Evolutionary conservation across 805 yeast species (phyloP).

Genomic region (Myxozyma kluyveri): DNA sequence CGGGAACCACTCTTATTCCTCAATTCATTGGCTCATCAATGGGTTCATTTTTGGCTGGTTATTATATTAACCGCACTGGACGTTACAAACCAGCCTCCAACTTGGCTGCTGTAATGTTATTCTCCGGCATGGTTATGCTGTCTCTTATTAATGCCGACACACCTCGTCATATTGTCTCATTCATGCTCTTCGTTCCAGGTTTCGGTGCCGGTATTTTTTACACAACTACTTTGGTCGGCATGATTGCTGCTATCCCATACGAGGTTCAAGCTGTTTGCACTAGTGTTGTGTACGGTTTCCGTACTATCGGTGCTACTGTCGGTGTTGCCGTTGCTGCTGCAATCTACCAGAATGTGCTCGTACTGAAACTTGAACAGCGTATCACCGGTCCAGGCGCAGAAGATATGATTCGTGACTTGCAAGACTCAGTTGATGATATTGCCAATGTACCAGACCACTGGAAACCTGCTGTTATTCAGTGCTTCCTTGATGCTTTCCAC

Average conservation of each 20-base stretch:
- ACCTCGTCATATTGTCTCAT: slow-evolving; percentile 38
- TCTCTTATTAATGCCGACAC: slow-evolving; percentile 27
- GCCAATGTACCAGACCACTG: slow-evolving; percentile 15
- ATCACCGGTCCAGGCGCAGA: slow-evolving; percentile 28
- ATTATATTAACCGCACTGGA: slow-evolving; percentile 65
- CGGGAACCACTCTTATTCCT: slow-evolving; percentile 49
- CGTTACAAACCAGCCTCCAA: slow-evolving; percentile 53
- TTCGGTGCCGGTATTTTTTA: slow-evolving; percentile 63
- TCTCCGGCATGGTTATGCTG: slow-evolving; percentile 49
- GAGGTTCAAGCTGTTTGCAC: slow-evolving; percentile 80
- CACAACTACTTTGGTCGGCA: slow-evolving; percentile 68
- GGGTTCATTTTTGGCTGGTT: slow-evolving; percentile 67
- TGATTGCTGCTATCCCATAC: slow-evolving; percentile 69
- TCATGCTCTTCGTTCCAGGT: slow-evolving; percentile 52
- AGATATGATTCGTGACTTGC: slow-evolving; percentile 21
- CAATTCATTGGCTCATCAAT: slow-evolving; percentile 65
- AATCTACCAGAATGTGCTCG: slow-evolving; percentile 49
- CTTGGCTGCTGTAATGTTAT: slow-evolving; percentile 43
- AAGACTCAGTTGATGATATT: slow-evolving; percentile 23
- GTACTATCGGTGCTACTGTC: slow-evolving; percentile 78
- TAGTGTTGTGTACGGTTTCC: slow-evolving; percentile 81
- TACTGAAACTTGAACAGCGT: slow-evolving; percentile 26
- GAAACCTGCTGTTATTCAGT: slow-evolving; percentile 10
- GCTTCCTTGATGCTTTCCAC: slow-evolving; percentile 24
- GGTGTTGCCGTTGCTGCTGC: slow-evolving; percentile 68